Conservation (phyloP, 306 rosid species). For the Trifolium dubium region DNA sequence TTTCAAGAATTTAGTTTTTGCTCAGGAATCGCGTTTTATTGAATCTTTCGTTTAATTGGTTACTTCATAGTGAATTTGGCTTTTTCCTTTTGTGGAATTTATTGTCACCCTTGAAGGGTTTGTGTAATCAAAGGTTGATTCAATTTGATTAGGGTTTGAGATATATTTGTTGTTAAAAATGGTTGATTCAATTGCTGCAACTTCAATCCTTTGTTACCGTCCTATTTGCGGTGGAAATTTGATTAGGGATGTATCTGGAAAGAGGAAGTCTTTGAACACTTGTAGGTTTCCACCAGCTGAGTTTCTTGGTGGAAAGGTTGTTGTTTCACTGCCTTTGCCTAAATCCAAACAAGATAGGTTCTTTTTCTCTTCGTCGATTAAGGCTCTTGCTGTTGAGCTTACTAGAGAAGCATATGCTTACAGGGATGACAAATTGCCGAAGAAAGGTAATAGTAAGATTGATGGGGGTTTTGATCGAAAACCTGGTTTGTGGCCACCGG, state of each 20-base stretch:
- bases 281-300: constrained; percentile 50
- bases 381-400: constrained; percentile 77
- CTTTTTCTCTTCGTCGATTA: constrained; percentile 50
- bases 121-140: constrained; percentile 20
- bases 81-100: constrained; percentile 10
- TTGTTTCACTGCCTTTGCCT: constrained; percentile 50
- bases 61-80: constrained; percentile 29
- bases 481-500: constrained; percentile 88
- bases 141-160: constrained; percentile 37
- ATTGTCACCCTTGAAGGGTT: constrained; percentile 39
- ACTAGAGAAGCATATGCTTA: constrained; percentile 76
- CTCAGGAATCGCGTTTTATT: constrained; percentile 30
- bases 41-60: constrained; percentile 37
- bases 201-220: constrained; percentile 72
- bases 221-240: constrained; percentile 63
- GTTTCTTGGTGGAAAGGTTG: constrained; percentile 59
- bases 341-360: constrained; percentile 46
- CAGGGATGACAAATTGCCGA: constrained; percentile 69
- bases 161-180: constrained; percentile 36
- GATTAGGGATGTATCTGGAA: constrained; percentile 51
- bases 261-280: constrained; percentile 51
- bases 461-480: constrained; percentile 66
- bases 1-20: constrained; percentile 23
- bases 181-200: constrained; percentile 89
- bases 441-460: constrained; percentile 55